Conservation (phyloP, 306 rosid species). For the Macrotyloma uniflorum region DNA sequence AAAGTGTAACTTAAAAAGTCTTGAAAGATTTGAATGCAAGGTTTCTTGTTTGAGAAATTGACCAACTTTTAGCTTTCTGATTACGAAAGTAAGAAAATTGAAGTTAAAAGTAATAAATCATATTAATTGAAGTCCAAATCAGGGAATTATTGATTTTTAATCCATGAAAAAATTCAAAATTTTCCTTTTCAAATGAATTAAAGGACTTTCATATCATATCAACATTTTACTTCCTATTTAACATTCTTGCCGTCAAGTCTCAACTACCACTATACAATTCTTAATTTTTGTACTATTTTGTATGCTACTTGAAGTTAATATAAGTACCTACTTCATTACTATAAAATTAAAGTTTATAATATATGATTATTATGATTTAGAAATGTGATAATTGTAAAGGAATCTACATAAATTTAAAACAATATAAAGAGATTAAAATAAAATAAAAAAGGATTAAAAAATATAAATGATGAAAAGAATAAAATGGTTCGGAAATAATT, state of each 20-base stretch:
- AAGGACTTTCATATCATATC: not conserved
- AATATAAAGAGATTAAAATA: too few relatives aligned
- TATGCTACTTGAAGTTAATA: too few relatives aligned
- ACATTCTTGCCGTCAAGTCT: not conserved
- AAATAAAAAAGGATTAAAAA: too few relatives aligned
- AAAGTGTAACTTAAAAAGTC: not conserved
- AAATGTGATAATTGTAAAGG: too few relatives aligned
- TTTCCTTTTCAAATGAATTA: not conserved
- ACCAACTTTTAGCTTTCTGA: not conserved
- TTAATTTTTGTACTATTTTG: too few relatives aligned
- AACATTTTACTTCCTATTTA: not conserved
- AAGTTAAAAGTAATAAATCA: not conserved
- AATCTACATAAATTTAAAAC: too few relatives aligned
- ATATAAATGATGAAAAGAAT: too few relatives aligned
- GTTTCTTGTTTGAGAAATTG: conserved; percentile 5
- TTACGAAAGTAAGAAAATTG: not conserved
- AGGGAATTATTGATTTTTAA: not conserved
- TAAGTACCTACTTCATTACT: too few relatives aligned
- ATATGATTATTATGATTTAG: too few relatives aligned
- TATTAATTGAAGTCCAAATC: not conserved
- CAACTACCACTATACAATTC: not conserved
- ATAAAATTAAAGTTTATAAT: too few relatives aligned
- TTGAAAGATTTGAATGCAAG: not conserved
- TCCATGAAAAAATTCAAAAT: not conserved
- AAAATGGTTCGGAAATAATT: too few relatives aligned